Percentiles rank a stretch among this genome's conserved stretches.
Conservation (phyloP, 2,329 filamentous ascomycete species). For the Nakataea oryzae region DNA sequence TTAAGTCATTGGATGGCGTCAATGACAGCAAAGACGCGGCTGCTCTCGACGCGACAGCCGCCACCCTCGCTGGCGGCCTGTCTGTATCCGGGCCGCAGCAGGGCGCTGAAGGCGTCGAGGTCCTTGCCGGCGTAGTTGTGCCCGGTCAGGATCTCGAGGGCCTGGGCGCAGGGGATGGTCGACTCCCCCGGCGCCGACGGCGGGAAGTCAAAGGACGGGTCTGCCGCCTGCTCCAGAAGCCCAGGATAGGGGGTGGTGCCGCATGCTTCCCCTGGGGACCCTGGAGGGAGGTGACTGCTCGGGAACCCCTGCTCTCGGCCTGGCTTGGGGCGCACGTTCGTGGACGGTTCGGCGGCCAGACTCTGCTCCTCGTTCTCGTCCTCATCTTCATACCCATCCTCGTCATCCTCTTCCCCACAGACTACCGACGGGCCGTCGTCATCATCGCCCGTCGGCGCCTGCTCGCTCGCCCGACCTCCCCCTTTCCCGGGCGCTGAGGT, state of each 20-base stretch:
- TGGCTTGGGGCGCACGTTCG: too few species aligned
- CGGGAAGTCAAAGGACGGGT: constrained; percentile 8
- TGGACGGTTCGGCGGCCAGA: too few species aligned
- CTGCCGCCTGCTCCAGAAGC: not conserved
- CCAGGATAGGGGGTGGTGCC: not conserved
- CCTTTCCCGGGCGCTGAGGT: too few species aligned
- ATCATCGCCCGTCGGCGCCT: not conserved
- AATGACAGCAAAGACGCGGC: not conserved
- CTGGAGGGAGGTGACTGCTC: too few species aligned
- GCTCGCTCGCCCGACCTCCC: not conserved
- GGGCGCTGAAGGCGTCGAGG: constrained; percentile 7
- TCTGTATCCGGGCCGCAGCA: constrained; percentile 10
- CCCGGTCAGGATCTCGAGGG: constrained; percentile 14
- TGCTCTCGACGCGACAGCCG: constrained; percentile 7
- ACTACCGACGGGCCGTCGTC: too few species aligned
- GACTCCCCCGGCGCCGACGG: constrained; percentile 12
- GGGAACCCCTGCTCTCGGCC: too few species aligned
- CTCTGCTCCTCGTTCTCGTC: not conserved
- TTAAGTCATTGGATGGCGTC: not conserved
- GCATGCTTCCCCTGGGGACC: too few species aligned
- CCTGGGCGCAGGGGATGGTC: constrained; percentile 16
- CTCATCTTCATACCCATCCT: not conserved
- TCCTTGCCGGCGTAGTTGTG: constrained; percentile 10
- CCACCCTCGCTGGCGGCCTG: not conserved
- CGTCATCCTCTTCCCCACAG: not conserved